Evolutionary conservation across 352 stramenopile species (phyloP).

Genomic region (Phytophthora litchii): DNA sequence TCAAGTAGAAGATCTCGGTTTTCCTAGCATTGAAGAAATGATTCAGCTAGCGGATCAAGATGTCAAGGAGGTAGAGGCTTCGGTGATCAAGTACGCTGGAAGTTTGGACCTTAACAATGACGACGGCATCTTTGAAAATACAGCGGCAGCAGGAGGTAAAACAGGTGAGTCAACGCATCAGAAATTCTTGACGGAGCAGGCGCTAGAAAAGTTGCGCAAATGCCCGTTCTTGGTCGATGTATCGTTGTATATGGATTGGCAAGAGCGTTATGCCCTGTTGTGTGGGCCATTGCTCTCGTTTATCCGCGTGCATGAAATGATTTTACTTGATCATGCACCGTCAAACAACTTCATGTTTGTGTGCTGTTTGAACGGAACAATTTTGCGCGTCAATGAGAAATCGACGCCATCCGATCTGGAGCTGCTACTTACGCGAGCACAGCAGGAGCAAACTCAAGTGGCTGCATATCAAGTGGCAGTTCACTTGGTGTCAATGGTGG

Average conservation of each 20-base stretch:
- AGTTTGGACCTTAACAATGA: constrained; percentile 33
- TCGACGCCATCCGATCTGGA: constrained; percentile 63
- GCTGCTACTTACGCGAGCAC: constrained; percentile 29
- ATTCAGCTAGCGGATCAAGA: constrained; percentile 27
- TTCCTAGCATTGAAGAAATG: constrained; percentile 29
- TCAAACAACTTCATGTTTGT: constrained; percentile 62
- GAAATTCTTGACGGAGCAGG: constrained; percentile 49
- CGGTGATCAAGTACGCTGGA: constrained; percentile 49
- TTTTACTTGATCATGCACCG: constrained; percentile 76
- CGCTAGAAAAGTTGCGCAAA: constrained; percentile 46
- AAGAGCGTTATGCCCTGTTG: constrained; percentile 58
- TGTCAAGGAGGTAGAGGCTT: constrained; percentile 5
- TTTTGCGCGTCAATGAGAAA: constrained; percentile 65
- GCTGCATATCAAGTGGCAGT: constrained; percentile 46
- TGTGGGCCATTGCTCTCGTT: constrained; percentile 70
- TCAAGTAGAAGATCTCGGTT: constrained; percentile 21
- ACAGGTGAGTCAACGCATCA: constrained; percentile 55
- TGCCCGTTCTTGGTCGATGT: constrained; percentile 76
- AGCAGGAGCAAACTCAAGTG: constrained; percentile 19
- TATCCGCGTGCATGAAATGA: constrained; percentile 85
- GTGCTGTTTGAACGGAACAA: constrained; percentile 61
- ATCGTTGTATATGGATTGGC: constrained; percentile 57
- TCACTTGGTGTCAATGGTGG: constrained; percentile 67
- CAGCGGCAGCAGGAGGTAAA: constrained; percentile 6
- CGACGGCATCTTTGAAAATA: constrained; percentile 9